phyloP scores from a whole-genome alignment of 192 early-diverging fungal genomes.

The Coemansia sp. region DNA sequence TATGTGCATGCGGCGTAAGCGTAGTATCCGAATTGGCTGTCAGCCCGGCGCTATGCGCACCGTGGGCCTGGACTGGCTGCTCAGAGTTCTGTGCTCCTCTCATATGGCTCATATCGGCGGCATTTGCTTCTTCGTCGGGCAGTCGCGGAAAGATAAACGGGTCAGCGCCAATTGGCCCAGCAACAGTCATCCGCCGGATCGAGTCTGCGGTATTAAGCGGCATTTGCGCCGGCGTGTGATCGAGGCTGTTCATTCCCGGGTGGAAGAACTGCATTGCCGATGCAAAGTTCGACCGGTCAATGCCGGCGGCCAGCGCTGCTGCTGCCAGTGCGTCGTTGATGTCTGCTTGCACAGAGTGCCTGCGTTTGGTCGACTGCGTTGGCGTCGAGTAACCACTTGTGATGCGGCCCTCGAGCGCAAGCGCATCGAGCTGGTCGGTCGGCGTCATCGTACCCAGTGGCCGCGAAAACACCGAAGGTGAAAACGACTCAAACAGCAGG shows the following conservation, averaged over 20 bases:
- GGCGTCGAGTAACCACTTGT: constrained; percentile 47
- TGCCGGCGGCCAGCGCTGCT: constrained; percentile 30
- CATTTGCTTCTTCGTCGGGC: constrained; percentile 39
- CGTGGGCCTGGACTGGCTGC: not conserved
- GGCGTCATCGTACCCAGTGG: constrained; percentile 33
- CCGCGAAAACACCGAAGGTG: constrained; percentile 47
- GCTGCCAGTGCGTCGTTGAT: constrained; percentile 50
- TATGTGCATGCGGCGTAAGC: not conserved
- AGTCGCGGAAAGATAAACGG: constrained; percentile 49
- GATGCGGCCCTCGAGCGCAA: constrained; percentile 46
- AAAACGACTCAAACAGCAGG: constrained; percentile 36
- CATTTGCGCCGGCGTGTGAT: constrained; percentile 13
- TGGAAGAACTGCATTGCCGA: constrained; percentile 38
- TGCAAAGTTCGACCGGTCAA: constrained; percentile 33
- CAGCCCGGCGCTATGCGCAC: not conserved
- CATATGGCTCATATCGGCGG: constrained; percentile 7
- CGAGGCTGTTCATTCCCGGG: constrained; percentile 20
- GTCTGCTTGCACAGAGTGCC: constrained; percentile 48
- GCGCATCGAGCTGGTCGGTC: constrained; percentile 50
- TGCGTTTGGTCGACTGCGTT: constrained; percentile 37
- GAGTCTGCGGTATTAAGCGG: constrained; percentile 36
- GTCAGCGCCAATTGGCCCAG: constrained; percentile 31
- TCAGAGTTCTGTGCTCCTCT: not conserved
- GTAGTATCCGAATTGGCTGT: not conserved
- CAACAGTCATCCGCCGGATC: constrained; percentile 48